Evolutionary conservation across 495 filamentous ascomycete genomes (phyloP).

Genomic region (Lineolata rhizophorae): DNA sequence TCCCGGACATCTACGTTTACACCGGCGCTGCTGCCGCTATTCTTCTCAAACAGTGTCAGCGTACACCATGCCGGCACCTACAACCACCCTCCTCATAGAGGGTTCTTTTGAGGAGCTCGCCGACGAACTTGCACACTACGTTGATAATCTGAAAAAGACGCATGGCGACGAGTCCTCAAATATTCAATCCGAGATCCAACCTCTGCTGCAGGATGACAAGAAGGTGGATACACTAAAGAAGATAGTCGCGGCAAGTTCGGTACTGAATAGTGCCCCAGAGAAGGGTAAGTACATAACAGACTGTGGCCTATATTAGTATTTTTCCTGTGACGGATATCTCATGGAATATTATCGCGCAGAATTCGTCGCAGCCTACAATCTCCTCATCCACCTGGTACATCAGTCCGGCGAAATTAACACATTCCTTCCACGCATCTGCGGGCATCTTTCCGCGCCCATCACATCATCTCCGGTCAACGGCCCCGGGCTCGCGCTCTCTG

Average conservation of each 20-base stretch:
- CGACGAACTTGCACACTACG: conserved; percentile 68
- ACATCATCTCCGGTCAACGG: conserved; percentile 68
- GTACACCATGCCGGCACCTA: conserved; percentile 20
- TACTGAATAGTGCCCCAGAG: conserved; percentile 66
- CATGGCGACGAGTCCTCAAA: conserved; percentile 30
- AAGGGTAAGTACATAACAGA: conserved; percentile 31
- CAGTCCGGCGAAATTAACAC: conserved; percentile 63
- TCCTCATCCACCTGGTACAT: conserved; percentile 76
- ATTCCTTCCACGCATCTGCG: conserved; percentile 70
- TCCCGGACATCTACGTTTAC: no score
- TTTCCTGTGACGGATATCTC: background rate
- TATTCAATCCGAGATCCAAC: conserved; percentile 45
- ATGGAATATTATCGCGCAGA: conserved; percentile 26
- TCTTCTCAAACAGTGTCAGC: no score
- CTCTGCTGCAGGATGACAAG: conserved; percentile 52
- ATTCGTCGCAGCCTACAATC: conserved; percentile 85
- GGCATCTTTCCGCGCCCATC: conserved; percentile 69
- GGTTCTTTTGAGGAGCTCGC: conserved; percentile 73
- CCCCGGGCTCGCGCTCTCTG: conserved; percentile 59
- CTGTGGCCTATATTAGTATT: background rate
- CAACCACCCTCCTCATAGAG: conserved; percentile 56
- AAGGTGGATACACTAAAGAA: conserved; percentile 49
- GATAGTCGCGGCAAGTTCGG: conserved; percentile 50
- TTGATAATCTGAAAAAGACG: conserved; percentile 39
- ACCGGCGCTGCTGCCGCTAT: no score